A percentile compares a stretch with the other conserved stretches of the same genome.
These are phyloP conservation scores for Calonectria montana DNA, from an alignment of 2,329 filamentous ascomycete genomes.

Conservation along the genomic window DNA sequence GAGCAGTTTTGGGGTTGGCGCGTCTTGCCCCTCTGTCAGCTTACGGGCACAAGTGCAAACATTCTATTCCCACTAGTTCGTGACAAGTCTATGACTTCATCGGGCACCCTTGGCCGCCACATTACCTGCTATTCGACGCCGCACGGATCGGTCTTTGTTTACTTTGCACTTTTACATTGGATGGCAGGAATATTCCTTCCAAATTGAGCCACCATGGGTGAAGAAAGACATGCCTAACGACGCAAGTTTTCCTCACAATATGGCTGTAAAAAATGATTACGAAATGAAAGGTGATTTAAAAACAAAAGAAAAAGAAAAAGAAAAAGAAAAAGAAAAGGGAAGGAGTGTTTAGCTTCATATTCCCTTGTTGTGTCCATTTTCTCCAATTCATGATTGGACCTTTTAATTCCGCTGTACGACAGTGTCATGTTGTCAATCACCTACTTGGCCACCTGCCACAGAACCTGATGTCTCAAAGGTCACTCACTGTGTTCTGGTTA, in stretches of 20 bases:
- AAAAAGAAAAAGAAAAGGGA: too few relatives aligned
- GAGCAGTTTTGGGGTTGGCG: background rate
- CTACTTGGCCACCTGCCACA: background rate
- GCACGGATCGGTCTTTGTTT: background rate
- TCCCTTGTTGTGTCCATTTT: too few relatives aligned
- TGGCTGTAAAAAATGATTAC: too few relatives aligned
- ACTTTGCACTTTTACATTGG: background rate
- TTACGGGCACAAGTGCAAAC: background rate
- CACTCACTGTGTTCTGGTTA: background rate
- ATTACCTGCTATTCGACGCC: background rate
- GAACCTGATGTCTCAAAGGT: background rate
- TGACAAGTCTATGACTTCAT: slow-evolving; percentile 11
- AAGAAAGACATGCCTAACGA: too few relatives aligned
- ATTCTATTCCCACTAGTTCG: background rate
- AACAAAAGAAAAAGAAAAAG: too few relatives aligned
- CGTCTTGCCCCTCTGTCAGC: background rate
- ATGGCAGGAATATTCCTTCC: background rate
- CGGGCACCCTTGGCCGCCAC: background rate
- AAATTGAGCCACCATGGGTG: background rate
- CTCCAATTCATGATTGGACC: too few relatives aligned
- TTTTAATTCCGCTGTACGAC: too few relatives aligned
- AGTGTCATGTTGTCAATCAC: too few relatives aligned
- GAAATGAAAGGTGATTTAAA: too few relatives aligned
- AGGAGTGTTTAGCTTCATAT: too few relatives aligned
- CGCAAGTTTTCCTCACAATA: too few relatives aligned